Percentiles rank a stretch among this genome's conserved stretches.
These are phyloP conservation scores for Luffa aegyptiaca DNA, from an alignment of 306 rosid genomes.

Conservation along the genomic window DNA sequence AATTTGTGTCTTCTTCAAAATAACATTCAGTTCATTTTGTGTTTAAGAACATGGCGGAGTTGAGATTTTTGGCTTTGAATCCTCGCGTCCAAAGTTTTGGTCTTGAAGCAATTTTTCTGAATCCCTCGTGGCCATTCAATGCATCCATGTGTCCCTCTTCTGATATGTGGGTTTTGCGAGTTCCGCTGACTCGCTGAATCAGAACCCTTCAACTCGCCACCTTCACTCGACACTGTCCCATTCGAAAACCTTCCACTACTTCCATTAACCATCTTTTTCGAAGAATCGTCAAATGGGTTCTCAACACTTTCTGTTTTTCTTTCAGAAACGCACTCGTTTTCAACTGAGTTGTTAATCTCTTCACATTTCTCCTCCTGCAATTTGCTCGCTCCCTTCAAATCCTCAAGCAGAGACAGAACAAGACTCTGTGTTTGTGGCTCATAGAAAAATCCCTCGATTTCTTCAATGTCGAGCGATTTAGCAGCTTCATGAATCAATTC, in stretches of 20 bases:
- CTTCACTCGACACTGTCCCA: constrained; percentile 7
- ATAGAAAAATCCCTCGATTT: constrained; percentile 18
- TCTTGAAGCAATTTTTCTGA: constrained; percentile 24
- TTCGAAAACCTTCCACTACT: constrained; percentile 10
- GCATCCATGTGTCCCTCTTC: constrained; percentile 52
- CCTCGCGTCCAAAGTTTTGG: constrained; percentile 33
- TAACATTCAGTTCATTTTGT: constrained; percentile 8
- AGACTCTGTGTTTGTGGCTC: constrained; percentile 22
- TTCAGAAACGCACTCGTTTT: constrained; percentile 3
- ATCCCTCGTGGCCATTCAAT: constrained; percentile 46
- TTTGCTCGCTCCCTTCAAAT: constrained; percentile 10
- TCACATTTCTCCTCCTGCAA: constrained; percentile 3
- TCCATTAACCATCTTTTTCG: neutral
- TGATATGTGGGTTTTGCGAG: constrained; percentile 50
- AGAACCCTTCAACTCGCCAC: constrained; percentile 12
- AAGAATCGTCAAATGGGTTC: neutral
- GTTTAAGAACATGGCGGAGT: constrained; percentile 40
- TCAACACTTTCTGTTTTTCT: neutral
- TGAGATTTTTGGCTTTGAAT: constrained; percentile 48
- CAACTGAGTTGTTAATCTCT: constrained; percentile 12
- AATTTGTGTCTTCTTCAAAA: neutral
- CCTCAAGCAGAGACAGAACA: constrained; percentile 21
- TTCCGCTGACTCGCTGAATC: constrained; percentile 13
- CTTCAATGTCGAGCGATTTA: constrained; percentile 23
- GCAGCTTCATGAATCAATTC: constrained; percentile 28